Evolutionary conservation across 2,329 filamentous ascomycete genomes (phyloP).

Genomic region (Pezicula radicicola): DNA sequence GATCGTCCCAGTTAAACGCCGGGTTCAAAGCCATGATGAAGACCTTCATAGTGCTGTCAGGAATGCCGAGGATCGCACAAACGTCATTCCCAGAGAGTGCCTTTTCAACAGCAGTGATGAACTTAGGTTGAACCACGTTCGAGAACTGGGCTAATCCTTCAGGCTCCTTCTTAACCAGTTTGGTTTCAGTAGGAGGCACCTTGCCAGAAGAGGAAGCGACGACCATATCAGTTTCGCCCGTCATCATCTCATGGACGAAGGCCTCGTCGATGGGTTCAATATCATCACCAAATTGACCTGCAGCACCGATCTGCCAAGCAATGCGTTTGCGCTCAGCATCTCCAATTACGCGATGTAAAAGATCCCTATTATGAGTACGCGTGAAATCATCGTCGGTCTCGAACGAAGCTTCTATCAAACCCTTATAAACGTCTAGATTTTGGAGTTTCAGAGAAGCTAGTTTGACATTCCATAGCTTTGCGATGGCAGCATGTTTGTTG

Average conservation of each 20-base stretch:
- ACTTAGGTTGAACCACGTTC: neutral
- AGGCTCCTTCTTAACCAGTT: neutral
- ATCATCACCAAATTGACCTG: conserved; percentile 8
- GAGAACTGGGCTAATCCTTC: conserved; percentile 5
- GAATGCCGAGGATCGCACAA: conserved; percentile 10
- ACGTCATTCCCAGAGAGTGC: conserved; percentile 6
- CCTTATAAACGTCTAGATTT: conserved; percentile 13
- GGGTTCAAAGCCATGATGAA: conserved; percentile 13
- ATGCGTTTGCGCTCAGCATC: conserved; percentile 12
- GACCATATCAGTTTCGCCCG: conserved; percentile 4
- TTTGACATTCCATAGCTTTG: conserved; percentile 9
- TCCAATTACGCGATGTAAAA: conserved; percentile 4
- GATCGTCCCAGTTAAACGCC: conserved; percentile 8
- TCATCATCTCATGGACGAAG: conserved; percentile 13
- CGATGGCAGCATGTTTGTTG: conserved; percentile 10
- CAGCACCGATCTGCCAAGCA: conserved; percentile 14
- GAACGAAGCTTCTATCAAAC: conserved; percentile 3
- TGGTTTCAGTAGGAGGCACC: neutral
- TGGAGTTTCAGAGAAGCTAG: conserved; percentile 8
- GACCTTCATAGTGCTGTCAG: conserved; percentile 9
- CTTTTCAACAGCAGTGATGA: conserved; percentile 8
- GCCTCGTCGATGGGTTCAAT: conserved; percentile 12
- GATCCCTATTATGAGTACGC: conserved; percentile 2
- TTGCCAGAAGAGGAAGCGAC: neutral
- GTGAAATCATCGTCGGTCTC: conserved; percentile 1